Conservation (phyloP, 371 early-diverging fungal species). For the Dinochytrium kinnereticum region DNA sequence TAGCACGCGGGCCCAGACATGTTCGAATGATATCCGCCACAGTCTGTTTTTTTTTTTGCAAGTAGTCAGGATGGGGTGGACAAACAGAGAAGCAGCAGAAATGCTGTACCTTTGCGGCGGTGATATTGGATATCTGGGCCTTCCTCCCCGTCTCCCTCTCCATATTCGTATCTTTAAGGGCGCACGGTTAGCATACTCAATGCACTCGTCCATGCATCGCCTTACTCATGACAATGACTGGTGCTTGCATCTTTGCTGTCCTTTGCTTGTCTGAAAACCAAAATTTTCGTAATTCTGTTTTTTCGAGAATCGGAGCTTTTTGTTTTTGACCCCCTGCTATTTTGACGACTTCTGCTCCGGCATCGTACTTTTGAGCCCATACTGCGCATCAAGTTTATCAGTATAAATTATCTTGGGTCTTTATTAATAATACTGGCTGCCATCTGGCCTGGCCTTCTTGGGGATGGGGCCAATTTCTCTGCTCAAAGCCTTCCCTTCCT, state of each 20-base stretch:
- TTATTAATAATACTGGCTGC: no score
- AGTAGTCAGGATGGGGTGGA: no score
- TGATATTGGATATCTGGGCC: slow-evolving; percentile 96
- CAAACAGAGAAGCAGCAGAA: no score
- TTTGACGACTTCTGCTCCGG: no score
- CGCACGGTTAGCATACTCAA: background rate
- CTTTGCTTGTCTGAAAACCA: slow-evolving; percentile 4
- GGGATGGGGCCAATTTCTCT: background rate
- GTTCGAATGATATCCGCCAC: slow-evolving; percentile 98
- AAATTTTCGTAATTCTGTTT: background rate
- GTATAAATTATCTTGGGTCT: no score
- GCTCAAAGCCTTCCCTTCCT: background rate
- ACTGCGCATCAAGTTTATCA: no score
- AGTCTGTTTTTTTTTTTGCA: slow-evolving; percentile 61
- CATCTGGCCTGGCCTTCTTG: no score
- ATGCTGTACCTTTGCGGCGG: slow-evolving; percentile 97
- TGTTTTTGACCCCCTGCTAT: background rate
- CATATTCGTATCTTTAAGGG: slow-evolving; percentile 70
- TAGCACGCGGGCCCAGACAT: slow-evolving; percentile 98
- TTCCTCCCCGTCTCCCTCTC: slow-evolving; percentile 95
- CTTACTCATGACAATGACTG: slow-evolving; percentile 57
- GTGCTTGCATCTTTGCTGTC: slow-evolving; percentile 43
- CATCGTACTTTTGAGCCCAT: no score
- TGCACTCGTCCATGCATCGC: background rate
- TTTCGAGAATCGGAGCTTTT: background rate